Evolutionary conservation across 1,284 basidiomycete species (phyloP).

Genomic region (Ceratorhiza oryzae-sativae): DNA sequence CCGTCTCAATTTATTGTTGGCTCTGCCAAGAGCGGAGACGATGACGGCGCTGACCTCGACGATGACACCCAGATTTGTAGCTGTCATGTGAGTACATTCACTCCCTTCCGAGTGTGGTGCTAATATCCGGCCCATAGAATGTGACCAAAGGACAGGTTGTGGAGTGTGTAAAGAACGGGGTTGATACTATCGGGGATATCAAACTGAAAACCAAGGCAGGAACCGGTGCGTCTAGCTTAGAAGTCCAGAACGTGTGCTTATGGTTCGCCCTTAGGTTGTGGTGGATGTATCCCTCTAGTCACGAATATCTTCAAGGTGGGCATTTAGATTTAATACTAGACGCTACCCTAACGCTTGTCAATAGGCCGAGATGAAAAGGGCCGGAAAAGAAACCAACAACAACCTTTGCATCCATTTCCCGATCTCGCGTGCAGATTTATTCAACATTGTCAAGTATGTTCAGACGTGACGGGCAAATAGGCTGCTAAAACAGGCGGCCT

Average conservation of each 20-base stretch:
- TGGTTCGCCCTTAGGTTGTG: slow-evolving; percentile 57
- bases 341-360: slow-evolving; percentile 44
- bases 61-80: slow-evolving; percentile 76
- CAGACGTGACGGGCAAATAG: background rate
- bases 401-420: slow-evolving; percentile 73
- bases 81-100: slow-evolving; percentile 58
- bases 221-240: slow-evolving; percentile 52
- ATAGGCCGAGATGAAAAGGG: slow-evolving; percentile 70
- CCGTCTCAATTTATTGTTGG: slow-evolving; percentile 75
- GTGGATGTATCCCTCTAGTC: slow-evolving; percentile 70
- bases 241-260: background rate
- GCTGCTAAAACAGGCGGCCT: background rate
- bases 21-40: slow-evolving; percentile 59
- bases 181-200: slow-evolving; percentile 62
- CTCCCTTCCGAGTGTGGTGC: slow-evolving; percentile 22
- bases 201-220: slow-evolving; percentile 76
- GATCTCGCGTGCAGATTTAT: slow-evolving; percentile 73
- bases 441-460: slow-evolving; percentile 65
- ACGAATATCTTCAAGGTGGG: slow-evolving; percentile 61
- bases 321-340: background rate
- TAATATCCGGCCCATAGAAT: slow-evolving; percentile 57
- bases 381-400: slow-evolving; percentile 67
- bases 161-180: slow-evolving; percentile 61
- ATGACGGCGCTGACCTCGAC: slow-evolving; percentile 70
- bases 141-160: slow-evolving; percentile 69